phyloP scores from a whole-genome alignment of 352 stramenopile species.

The Pythium utonaiense region DNA sequence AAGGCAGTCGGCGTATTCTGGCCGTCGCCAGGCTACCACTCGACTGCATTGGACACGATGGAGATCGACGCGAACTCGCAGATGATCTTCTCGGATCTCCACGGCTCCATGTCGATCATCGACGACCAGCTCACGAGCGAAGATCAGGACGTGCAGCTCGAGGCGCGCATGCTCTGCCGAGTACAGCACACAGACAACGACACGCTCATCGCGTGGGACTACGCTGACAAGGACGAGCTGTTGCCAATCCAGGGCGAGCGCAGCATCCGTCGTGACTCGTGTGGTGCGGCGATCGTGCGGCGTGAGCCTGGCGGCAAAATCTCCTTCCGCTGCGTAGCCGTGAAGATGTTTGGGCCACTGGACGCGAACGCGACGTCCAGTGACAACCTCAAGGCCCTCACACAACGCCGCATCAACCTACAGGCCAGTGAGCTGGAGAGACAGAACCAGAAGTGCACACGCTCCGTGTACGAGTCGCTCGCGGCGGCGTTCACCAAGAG shows the following conservation, averaged over 20 bases:
- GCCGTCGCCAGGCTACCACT: slow-evolving; percentile 36
- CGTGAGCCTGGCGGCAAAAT: slow-evolving; percentile 41
- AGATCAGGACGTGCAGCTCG: slow-evolving; percentile 40
- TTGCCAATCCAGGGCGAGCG: slow-evolving; percentile 29
- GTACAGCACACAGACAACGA: slow-evolving; percentile 31
- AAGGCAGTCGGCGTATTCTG: slow-evolving; percentile 59
- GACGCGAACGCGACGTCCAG: slow-evolving; percentile 23
- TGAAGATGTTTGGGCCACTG: slow-evolving; percentile 57
- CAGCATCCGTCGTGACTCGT: slow-evolving; percentile 47
- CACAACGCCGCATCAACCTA: slow-evolving; percentile 45
- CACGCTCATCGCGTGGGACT: slow-evolving; percentile 58
- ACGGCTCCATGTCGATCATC: slow-evolving; percentile 33
- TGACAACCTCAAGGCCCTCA: slow-evolving; percentile 30
- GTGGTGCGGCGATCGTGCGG: slow-evolving; percentile 40
- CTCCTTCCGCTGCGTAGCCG: slow-evolving; percentile 50
- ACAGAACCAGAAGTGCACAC: slow-evolving; percentile 42
- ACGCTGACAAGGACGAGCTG: slow-evolving; percentile 59
- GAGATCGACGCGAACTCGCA: slow-evolving; percentile 26
- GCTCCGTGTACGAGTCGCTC: slow-evolving; percentile 49
- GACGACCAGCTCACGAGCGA: slow-evolving; percentile 17
- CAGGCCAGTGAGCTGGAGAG: slow-evolving; percentile 53
- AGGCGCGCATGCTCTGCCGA: slow-evolving; percentile 51
- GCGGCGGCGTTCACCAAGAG: slow-evolving; percentile 12
- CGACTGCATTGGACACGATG: slow-evolving; percentile 33
- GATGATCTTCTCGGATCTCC: slow-evolving; percentile 50